Conservation (phyloP, 2,329 filamentous ascomycete species). For the Curvularia lunata region DNA sequence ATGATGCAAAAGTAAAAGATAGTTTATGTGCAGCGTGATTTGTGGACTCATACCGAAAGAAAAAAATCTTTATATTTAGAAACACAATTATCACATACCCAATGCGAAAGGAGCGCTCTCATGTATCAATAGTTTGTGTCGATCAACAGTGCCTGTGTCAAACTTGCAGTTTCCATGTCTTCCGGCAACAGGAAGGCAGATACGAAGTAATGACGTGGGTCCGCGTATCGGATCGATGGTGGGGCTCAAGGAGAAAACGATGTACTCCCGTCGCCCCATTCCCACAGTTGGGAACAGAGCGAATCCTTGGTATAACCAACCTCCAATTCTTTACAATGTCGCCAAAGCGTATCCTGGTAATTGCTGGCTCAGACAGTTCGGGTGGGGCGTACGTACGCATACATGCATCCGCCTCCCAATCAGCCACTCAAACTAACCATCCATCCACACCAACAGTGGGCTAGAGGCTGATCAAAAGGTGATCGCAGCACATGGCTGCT, state of each 20-base stretch:
- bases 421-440: conserved; percentile 26
- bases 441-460: conserved; percentile 63
- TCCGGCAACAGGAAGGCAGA: conserved; percentile 7
- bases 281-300: conserved; percentile 6
- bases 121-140: neutral
- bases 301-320: neutral
- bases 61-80: too few species aligned
- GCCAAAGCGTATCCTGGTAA: conserved; percentile 69
- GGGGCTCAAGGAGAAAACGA: conserved; percentile 26
- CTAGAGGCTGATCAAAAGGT: conserved; percentile 97
- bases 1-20: neutral
- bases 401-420: conserved; percentile 16
- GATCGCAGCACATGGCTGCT: conserved; percentile 87
- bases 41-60: neutral
- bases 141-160: neutral
- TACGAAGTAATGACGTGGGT: conserved; percentile 30
- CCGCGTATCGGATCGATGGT: conserved; percentile 34
- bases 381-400: conserved; percentile 80
- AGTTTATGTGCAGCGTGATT: neutral
- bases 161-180: neutral
- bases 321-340: conserved; percentile 28
- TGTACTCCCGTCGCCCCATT: neutral
- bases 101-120: neutral
- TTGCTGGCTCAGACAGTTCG: conserved; percentile 89
- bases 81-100: too few species aligned